These are phyloP conservation scores for Scenedesmus sp. DNA, from an alignment of 163 green algal genomes.

Conservation along the genomic window DNA sequence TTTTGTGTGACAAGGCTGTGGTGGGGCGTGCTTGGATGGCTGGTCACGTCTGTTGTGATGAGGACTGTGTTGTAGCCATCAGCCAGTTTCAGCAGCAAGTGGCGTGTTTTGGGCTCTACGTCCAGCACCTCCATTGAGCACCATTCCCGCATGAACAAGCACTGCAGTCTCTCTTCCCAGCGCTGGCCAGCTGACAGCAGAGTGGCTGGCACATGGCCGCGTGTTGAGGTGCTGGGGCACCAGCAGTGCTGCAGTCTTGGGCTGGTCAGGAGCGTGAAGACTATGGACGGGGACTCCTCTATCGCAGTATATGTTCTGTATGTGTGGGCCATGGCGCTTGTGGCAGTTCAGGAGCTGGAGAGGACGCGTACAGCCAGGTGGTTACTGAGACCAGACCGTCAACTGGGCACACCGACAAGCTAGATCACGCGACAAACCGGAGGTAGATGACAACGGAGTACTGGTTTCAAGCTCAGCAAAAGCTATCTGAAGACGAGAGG, in stretches of 20 bases:
- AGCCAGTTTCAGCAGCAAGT: not conserved
- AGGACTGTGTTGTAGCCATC: constrained; percentile 9
- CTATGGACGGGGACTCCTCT: not conserved
- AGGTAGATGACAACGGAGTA: too few species aligned
- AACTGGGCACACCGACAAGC: not conserved
- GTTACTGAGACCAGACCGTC: too few species aligned
- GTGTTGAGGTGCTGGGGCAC: not conserved
- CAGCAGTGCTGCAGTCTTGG: constrained; percentile 10
- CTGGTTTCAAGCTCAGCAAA: not conserved
- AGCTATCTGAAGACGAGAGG: not conserved
- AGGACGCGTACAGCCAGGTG: not conserved
- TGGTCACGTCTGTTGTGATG: not conserved
- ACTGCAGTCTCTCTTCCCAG: not conserved
- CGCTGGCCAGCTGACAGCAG: not conserved
- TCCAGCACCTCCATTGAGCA: constrained; percentile 17
- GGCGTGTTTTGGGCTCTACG: not conserved
- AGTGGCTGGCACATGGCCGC: not conserved
- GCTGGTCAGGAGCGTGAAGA: constrained; percentile 15
- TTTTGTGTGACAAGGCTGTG: constrained; percentile 35
- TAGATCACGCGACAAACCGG: not conserved
- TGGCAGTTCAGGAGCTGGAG: not conserved
- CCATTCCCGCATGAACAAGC: constrained; percentile 14
- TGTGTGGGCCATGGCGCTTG: not conserved
- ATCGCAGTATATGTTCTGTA: constrained; percentile 1
- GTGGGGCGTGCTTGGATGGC: not conserved